Conservation (phyloP, 257 asterid species). For the Solanum pimpinellifolium region DNA sequence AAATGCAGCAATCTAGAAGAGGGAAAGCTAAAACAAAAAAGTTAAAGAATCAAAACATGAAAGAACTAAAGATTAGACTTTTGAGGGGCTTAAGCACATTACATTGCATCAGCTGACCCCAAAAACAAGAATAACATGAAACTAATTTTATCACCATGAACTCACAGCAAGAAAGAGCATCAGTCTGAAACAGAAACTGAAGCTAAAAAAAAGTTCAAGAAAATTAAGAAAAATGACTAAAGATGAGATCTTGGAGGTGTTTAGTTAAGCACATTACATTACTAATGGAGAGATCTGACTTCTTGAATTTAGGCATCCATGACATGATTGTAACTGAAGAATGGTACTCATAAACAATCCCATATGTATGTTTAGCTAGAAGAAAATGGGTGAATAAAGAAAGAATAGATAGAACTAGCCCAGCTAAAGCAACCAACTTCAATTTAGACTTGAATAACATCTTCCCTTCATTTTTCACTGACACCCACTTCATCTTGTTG, state of each 20-base stretch:
- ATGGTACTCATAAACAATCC: conserved; percentile 59
- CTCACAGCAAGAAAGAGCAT: neutral
- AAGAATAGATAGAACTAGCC: conserved; percentile 62
- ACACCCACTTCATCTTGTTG: conserved; percentile 28
- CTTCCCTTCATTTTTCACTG: conserved; percentile 45
- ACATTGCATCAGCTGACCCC: conserved; percentile 18
- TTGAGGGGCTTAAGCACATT: conserved; percentile 4
- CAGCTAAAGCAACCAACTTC: conserved; percentile 76
- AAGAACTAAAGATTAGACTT: conserved; percentile 19
- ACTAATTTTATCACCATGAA: neutral
- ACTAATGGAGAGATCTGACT: conserved; percentile 37
- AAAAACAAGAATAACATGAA: neutral
- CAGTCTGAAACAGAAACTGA: neutral
- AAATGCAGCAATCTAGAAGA: neutral
- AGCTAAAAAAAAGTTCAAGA: neutral
- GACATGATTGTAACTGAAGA: conserved; percentile 83
- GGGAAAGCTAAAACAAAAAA: neutral
- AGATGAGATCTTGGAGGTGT: conserved; percentile 16
- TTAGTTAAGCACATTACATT: conserved; percentile 27
- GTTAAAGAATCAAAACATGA: neutral
- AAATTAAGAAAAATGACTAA: neutral
- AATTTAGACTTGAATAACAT: conserved; percentile 62
- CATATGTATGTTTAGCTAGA: conserved; percentile 73
- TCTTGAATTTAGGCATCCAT: conserved; percentile 78
- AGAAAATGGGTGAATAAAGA: conserved; percentile 82